These are phyloP conservation scores for Hansenula anomala DNA, from an alignment of 1,139 yeast species.

Conservation along the genomic window DNA sequence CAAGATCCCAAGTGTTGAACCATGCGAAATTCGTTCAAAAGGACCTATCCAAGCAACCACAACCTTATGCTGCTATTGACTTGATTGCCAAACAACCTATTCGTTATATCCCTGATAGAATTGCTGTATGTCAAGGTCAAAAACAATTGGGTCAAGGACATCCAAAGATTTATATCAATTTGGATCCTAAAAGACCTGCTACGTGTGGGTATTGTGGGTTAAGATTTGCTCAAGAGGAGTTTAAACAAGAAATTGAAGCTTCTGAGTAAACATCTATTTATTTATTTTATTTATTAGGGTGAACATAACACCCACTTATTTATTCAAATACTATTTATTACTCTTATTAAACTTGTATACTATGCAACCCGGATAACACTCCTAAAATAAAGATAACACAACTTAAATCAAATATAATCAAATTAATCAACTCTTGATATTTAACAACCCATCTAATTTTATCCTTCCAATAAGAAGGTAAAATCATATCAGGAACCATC, in stretches of 20 bases:
- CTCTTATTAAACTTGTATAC: neutral
- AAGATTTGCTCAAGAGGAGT: slow-evolving; percentile 34
- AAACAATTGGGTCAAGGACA: slow-evolving; percentile 77
- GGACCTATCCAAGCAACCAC: slow-evolving; percentile 66
- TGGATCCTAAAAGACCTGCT: slow-evolving; percentile 54
- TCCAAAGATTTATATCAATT: slow-evolving; percentile 77
- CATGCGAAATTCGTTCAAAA: slow-evolving; percentile 72
- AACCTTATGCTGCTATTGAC: slow-evolving; percentile 82
- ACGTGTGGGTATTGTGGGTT: slow-evolving; percentile 81
- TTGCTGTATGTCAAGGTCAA: slow-evolving; percentile 86
- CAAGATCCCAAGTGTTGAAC: slow-evolving; percentile 53
- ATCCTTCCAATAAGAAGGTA: slow-evolving; percentile 19
- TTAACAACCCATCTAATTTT: slow-evolving; percentile 23
- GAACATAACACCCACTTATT: neutral
- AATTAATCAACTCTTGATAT: slow-evolving; percentile 34
- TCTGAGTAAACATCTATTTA: no score
- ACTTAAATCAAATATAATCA: slow-evolving; percentile 35
- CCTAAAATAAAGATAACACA: slow-evolving; percentile 35
- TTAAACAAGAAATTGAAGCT: slow-evolving; percentile 12
- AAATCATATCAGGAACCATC: slow-evolving; percentile 21
- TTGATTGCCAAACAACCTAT: slow-evolving; percentile 74
- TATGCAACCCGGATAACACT: slow-evolving; percentile 22
- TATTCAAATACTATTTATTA: slow-evolving; percentile 1
- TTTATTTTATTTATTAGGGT: no score
- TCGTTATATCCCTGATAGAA: slow-evolving; percentile 48